A percentile compares a stretch with the other conserved stretches of the same genome.
Conservation (phyloP, 768 basidiomycete species). For the Pleurotus citrinopileatus region DNA sequence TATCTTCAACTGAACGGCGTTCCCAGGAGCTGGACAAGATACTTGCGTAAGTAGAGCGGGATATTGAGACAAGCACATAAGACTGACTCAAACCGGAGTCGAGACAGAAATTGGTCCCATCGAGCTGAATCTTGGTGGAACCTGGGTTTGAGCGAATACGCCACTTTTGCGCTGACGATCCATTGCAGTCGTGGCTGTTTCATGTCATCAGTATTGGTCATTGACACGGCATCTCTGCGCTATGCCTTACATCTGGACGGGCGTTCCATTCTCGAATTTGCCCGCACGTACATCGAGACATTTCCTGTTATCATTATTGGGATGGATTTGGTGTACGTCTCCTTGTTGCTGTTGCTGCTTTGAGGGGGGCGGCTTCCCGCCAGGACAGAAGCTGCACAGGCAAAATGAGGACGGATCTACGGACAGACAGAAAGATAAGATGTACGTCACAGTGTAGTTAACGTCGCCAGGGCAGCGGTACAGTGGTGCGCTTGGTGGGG, state of each 20-base stretch:
- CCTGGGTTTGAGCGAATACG: not conserved
- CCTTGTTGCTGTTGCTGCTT: not conserved
- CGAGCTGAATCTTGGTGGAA: constrained; percentile 4
- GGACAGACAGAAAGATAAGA: not conserved
- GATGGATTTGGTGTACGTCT: constrained; percentile 5
- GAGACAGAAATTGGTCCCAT: constrained; percentile 7
- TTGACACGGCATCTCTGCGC: too few relatives aligned
- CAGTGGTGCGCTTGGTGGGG: not conserved
- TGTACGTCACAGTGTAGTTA: constrained; percentile 4
- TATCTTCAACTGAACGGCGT: constrained; percentile 3
- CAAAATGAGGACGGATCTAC: not conserved
- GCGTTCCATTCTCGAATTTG: not conserved
- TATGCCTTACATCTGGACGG: constrained; percentile 7
- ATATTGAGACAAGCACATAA: not conserved
- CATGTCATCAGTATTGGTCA: too few relatives aligned
- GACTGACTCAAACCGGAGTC: constrained; percentile 2
- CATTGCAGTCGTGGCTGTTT: constrained; percentile 8
- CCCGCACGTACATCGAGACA: constrained; percentile 4
- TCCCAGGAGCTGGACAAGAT: constrained; percentile 1
- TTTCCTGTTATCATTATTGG: constrained; percentile 7
- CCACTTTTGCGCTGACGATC: constrained; percentile 6
- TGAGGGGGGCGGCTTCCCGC: not conserved
- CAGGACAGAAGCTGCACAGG: constrained; percentile 3
- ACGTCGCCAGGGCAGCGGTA: constrained; percentile 8
- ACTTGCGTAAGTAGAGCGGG: not conserved